These are phyloP conservation scores for Geotrichum fermentans DNA, from an alignment of 1,139 yeast genomes.

Conservation along the genomic window DNA sequence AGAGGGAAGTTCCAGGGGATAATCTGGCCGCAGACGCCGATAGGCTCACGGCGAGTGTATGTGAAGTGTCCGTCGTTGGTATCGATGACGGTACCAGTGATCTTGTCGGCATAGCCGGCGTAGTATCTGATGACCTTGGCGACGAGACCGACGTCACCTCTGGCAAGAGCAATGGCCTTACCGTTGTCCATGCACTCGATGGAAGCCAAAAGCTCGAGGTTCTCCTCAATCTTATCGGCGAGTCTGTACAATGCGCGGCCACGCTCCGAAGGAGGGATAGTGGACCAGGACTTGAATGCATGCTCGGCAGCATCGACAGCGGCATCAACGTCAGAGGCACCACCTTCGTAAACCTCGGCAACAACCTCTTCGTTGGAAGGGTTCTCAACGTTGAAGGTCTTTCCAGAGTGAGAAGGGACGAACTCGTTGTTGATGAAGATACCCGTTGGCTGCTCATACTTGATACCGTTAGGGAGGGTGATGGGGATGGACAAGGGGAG, in stretches of 20 bases:
- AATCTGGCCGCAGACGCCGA: constrained; percentile 74
- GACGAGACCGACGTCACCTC: constrained; percentile 53
- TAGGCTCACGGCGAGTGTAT: constrained; percentile 77
- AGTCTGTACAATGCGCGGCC: constrained; percentile 47
- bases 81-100: constrained; percentile 69
- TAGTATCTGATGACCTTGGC: constrained; percentile 55
- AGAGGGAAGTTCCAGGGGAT: constrained; percentile 88
- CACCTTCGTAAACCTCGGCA: constrained; percentile 63
- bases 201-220: constrained; percentile 49
- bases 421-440: constrained; percentile 75
- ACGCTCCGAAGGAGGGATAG: constrained; percentile 46
- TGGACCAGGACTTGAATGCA: constrained; percentile 53
- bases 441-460: constrained; percentile 65
- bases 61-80: constrained; percentile 59
- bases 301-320: constrained; percentile 72
- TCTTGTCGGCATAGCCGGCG: constrained; percentile 88
- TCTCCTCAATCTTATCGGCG: constrained; percentile 49
- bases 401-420: constrained; percentile 46
- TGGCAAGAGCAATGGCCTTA: constrained; percentile 45
- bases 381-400: constrained; percentile 53
- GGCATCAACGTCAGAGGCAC: constrained; percentile 60
- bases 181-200: constrained; percentile 64
- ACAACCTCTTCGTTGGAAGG: constrained; percentile 68
- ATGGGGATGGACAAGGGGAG: constrained; percentile 25
- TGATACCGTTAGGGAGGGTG: constrained; percentile 54